phyloP scores from a whole-genome alignment of 768 basidiomycete species.

The Candolleomyces aberdarensis region DNA sequence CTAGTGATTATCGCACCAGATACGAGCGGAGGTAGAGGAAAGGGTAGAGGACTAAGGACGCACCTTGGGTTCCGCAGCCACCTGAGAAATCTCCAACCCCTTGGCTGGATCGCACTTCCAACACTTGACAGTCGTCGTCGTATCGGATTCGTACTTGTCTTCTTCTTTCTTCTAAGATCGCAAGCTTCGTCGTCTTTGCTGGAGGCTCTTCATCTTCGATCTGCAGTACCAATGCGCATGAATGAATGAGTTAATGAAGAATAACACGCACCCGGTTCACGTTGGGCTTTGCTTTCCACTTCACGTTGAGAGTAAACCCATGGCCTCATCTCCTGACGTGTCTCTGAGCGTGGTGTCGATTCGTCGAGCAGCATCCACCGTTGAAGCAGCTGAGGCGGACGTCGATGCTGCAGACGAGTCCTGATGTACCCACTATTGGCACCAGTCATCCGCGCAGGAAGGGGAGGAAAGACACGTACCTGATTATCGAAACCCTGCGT shows the following conservation, averaged over 20 bases:
- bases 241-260: background rate
- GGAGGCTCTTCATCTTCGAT: conserved; percentile 79
- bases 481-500: conserved; percentile 97
- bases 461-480: conserved; percentile 52
- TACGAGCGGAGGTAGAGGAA: no score
- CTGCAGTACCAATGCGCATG: conserved; percentile 20
- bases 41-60: no score
- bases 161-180: conserved; percentile 87
- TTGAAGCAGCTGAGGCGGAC: conserved; percentile 94
- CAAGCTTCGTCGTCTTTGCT: conserved; percentile 83
- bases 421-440: conserved; percentile 78
- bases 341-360: conserved; percentile 67
- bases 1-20: no score
- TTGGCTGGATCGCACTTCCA: conserved; percentile 64
- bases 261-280: conserved; percentile 57
- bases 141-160: conserved; percentile 85
- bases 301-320: conserved; percentile 74
- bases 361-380: conserved; percentile 70
- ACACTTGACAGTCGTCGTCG: conserved; percentile 62
- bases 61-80: conserved; percentile 34
- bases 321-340: conserved; percentile 78
- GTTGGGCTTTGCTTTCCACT: conserved; percentile 63
- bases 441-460: conserved; percentile 53
- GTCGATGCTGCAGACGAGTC: conserved; percentile 71
- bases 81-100: conserved; percentile 44